Evolutionary conservation across 2,329 filamentous ascomycete genomes (phyloP).

Genomic region (Claviceps sp.): DNA sequence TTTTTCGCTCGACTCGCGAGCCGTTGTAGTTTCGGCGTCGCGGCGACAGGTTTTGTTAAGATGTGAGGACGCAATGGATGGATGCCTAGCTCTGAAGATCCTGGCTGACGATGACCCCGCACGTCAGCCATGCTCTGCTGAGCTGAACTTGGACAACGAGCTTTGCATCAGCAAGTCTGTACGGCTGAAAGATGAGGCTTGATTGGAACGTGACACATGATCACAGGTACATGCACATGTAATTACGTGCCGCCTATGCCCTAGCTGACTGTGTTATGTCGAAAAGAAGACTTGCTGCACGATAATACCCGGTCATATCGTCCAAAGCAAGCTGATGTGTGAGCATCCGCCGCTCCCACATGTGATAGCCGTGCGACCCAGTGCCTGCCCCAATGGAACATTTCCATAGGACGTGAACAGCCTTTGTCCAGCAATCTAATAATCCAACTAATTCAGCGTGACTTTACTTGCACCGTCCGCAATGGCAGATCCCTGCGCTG

Average conservation of each 20-base stretch:
- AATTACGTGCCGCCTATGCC: too few relatives aligned
- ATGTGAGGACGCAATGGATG: neutral
- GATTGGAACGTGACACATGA: neutral
- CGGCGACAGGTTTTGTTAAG: neutral
- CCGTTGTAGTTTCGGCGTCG: neutral
- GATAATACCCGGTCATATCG: too few relatives aligned
- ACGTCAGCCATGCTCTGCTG: neutral
- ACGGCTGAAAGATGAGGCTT: neutral
- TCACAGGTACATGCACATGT: neutral
- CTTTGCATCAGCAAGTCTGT: neutral
- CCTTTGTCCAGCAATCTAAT: neutral
- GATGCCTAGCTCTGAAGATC: too few relatives aligned
- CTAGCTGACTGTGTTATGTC: too few relatives aligned
- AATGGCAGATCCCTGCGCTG: slow-evolving; percentile 1
- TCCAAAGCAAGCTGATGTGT: too few relatives aligned
- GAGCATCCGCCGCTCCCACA: too few relatives aligned
- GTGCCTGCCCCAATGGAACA: too few relatives aligned
- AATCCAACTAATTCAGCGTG: neutral
- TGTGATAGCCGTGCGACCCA: too few relatives aligned
- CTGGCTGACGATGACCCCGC: neutral
- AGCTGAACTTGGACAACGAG: neutral
- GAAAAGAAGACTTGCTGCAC: too few relatives aligned
- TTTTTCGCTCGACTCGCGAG: neutral
- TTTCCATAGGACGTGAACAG: too few relatives aligned
- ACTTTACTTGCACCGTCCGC: neutral